Conservation (phyloP, 2,329 filamentous ascomycete species). For the Mariannaea elegans region DNA sequence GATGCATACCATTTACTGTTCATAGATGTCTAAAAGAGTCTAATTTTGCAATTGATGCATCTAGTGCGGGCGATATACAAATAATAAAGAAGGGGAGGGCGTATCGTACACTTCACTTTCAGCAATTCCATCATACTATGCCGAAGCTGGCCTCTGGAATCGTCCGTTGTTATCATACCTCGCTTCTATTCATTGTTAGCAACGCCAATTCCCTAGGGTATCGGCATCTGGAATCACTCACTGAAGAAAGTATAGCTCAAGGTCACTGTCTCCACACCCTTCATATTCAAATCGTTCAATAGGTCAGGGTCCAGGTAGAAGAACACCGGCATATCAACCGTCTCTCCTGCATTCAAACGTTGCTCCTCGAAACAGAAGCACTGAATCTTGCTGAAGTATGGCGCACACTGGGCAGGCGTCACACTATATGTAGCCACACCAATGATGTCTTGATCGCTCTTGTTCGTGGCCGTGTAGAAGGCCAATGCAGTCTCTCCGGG, state of each 20-base stretch:
- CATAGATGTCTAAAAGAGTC: background rate
- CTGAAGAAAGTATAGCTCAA: conserved; percentile 99
- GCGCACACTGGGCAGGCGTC: conserved; percentile 92
- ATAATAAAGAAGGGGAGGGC: conserved; percentile 30
- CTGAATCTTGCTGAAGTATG: conserved; percentile 99
- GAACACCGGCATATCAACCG: conserved; percentile 99
- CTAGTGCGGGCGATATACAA: conserved; percentile 22
- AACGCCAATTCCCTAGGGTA: background rate
- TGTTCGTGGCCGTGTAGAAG: conserved; percentile 97
- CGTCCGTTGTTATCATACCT: conserved; percentile 57
- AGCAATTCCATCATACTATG: conserved; percentile 32
- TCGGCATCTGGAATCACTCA: conserved; percentile 58
- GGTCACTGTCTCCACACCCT: conserved; percentile 92
- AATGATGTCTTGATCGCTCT: conserved; percentile 90
- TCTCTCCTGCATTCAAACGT: conserved; percentile 91
- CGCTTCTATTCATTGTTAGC: conserved; percentile 54
- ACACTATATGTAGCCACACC: conserved; percentile 98
- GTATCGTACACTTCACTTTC: conserved; percentile 30
- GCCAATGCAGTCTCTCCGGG: conserved; percentile 96
- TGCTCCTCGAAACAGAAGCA: conserved; percentile 99
- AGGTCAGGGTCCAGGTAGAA: conserved; percentile 99
- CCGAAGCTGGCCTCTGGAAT: conserved; percentile 50
- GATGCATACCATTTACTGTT: no score
- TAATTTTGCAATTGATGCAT: conserved; percentile 12
- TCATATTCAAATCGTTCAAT: conserved; percentile 91